Evolutionary conservation across 441 rosid genomes (phyloP).

Genomic region (Rhodomyrtus psidioides): DNA sequence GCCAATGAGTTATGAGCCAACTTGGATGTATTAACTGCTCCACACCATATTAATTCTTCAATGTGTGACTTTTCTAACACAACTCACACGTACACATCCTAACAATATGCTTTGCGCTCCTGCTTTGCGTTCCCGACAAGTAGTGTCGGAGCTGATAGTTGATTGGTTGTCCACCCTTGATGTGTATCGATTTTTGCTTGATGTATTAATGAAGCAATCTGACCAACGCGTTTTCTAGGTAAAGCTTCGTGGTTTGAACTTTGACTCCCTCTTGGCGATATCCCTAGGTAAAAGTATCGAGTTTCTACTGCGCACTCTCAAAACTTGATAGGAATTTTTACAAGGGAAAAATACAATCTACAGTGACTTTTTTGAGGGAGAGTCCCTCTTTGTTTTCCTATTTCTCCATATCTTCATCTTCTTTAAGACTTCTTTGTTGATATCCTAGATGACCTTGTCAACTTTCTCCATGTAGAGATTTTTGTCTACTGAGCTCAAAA

Average conservation of each 20-base stretch:
- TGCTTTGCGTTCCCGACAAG: neutral
- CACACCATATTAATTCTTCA: too few relatives aligned
- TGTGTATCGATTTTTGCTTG: neutral
- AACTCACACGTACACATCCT: too few relatives aligned
- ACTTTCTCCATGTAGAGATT: too few relatives aligned
- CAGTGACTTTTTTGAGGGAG: too few relatives aligned
- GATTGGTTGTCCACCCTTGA: neutral
- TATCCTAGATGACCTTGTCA: too few relatives aligned
- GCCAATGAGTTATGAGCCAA: too few relatives aligned
- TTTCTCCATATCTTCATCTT: too few relatives aligned
- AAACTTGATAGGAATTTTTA: neutral
- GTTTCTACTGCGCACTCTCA: neutral
- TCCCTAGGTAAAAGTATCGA: neutral
- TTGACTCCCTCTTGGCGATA: neutral
- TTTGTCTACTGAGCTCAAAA: too few relatives aligned
- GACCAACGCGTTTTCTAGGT: neutral
- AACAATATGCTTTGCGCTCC: too few relatives aligned
- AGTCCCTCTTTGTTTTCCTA: neutral
- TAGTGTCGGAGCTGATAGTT: neutral
- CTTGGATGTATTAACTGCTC: too few relatives aligned
- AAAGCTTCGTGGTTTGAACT: neutral
- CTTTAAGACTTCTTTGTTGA: too few relatives aligned
- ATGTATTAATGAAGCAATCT: neutral
- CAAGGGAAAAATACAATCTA: neutral
- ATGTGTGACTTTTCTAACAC: too few relatives aligned